A percentile compares a stretch with the other conserved stretches of the same genome.
Conservation (phyloP, 164 flowering plant genomes). For the Litsea cubeba region DNA sequence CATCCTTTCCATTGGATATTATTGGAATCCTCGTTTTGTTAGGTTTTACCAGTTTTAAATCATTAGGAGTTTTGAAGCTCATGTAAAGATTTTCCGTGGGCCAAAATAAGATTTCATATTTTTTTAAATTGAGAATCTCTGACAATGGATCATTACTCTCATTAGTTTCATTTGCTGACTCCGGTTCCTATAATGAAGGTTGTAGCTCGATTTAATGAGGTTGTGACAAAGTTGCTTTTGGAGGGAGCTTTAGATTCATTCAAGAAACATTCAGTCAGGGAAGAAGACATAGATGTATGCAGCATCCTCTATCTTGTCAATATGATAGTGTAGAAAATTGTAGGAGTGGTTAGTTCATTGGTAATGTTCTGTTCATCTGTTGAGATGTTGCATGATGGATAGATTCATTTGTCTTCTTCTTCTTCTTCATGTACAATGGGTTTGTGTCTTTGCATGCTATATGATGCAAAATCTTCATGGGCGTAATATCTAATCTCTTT, state of each 20-base stretch:
- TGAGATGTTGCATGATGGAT: not conserved
- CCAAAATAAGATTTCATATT: too few relatives aligned
- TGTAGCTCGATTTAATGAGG: conserved; percentile 89
- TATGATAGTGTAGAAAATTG: too few relatives aligned
- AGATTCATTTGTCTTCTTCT: too few relatives aligned
- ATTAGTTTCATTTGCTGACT: not conserved
- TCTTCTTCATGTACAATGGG: too few relatives aligned
- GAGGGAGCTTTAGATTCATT: conserved; percentile 92
- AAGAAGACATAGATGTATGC: conserved; percentile 81
- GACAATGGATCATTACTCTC: not conserved
- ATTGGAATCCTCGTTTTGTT: too few relatives aligned
- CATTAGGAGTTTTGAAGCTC: too few relatives aligned
- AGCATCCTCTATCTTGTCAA: not conserved
- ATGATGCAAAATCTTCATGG: not conserved
- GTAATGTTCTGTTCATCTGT: too few relatives aligned
- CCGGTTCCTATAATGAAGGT: conserved; percentile 33
- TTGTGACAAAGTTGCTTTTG: conserved; percentile 72
- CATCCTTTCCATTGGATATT: too few relatives aligned
- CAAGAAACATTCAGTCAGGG: conserved; percentile 69
- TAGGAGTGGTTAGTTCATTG: too few relatives aligned
- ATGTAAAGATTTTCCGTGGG: too few relatives aligned
- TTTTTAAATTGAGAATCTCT: not conserved
- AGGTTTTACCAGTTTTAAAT: too few relatives aligned
- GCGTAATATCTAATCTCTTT: not conserved
- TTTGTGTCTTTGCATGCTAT: too few relatives aligned